phyloP scores from a whole-genome alignment of 2,329 filamentous ascomycete genomes.

The Balansia obtecta region DNA sequence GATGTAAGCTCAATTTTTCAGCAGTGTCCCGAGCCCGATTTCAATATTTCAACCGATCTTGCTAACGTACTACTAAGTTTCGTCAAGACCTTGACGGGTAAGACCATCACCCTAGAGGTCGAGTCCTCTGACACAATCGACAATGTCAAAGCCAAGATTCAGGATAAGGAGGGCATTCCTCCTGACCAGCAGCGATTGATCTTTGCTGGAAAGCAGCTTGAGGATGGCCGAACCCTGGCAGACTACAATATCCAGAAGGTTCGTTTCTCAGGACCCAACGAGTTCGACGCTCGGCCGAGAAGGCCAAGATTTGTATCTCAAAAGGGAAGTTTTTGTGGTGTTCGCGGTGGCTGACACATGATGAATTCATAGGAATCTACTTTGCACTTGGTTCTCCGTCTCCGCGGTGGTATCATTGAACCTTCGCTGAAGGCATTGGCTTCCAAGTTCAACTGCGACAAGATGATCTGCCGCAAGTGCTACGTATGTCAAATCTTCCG shows the following conservation, averaged over 20 bases:
- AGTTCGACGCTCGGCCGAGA: no score
- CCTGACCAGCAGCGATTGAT: conserved; percentile 98
- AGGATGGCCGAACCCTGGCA: conserved; percentile 91
- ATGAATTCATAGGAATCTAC: conserved; percentile 65
- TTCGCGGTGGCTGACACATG: not conserved
- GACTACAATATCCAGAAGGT: conserved; percentile 99
- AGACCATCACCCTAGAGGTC: conserved; percentile 99
- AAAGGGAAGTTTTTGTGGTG: not conserved
- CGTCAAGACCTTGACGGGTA: conserved; percentile 99
- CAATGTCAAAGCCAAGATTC: conserved; percentile 99
- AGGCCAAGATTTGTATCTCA: not conserved
- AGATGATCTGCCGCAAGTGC: conserved; percentile 99
- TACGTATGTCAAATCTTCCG: conserved; percentile 54
- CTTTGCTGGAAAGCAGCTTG: conserved; percentile 97
- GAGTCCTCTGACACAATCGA: conserved; percentile 98
- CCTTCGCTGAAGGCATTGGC: conserved; percentile 96
- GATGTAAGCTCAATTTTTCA: conserved; percentile 53
- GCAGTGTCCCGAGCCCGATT: conserved; percentile 5
- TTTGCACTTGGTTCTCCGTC: conserved; percentile 95
- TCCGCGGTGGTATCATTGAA: conserved; percentile 98
- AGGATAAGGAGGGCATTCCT: conserved; percentile 98
- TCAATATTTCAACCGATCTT: conserved; percentile 7
- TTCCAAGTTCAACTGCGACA: conserved; percentile 99
- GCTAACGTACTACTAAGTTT: conserved; percentile 51
- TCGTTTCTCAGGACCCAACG: conserved; percentile 21